These are phyloP conservation scores for Syzygium aqueum DNA, from an alignment of 345 rosid genomes.

Conservation along the genomic window DNA sequence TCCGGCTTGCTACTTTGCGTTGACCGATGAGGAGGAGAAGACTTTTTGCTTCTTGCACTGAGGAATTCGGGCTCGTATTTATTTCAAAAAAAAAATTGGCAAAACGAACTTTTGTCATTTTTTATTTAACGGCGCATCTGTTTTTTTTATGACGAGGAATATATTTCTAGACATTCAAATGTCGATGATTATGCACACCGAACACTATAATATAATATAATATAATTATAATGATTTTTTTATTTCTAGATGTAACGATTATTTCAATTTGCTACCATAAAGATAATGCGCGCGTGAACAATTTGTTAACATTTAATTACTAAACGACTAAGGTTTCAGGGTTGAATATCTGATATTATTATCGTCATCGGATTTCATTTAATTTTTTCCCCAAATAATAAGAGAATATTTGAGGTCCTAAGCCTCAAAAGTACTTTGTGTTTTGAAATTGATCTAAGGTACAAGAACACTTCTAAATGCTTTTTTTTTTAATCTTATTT, in stretches of 20 bases:
- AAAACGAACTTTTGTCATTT: background rate
- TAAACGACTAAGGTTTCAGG: background rate
- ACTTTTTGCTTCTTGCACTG: background rate
- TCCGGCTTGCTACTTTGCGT: background rate
- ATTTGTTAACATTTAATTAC: background rate
- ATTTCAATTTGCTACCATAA: background rate
- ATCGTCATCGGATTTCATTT: background rate
- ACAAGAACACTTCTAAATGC: background rate
- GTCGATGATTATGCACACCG: background rate
- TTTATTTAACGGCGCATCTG: background rate
- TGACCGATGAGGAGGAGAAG: background rate
- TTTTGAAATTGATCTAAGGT: background rate
- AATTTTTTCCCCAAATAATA: background rate
- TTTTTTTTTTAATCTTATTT: background rate
- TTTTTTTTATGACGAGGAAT: background rate
- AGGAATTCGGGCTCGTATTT: background rate
- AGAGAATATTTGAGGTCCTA: background rate
- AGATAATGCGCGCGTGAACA: background rate
- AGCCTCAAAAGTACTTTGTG: background rate
- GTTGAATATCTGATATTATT: background rate
- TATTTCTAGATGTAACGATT: background rate
- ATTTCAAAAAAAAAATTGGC: background rate
- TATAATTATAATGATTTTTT: background rate
- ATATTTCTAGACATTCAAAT: background rate
- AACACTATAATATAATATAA: background rate